Conservation (phyloP, 768 basidiomycete species). For the Leccinum rimulosum region DNA sequence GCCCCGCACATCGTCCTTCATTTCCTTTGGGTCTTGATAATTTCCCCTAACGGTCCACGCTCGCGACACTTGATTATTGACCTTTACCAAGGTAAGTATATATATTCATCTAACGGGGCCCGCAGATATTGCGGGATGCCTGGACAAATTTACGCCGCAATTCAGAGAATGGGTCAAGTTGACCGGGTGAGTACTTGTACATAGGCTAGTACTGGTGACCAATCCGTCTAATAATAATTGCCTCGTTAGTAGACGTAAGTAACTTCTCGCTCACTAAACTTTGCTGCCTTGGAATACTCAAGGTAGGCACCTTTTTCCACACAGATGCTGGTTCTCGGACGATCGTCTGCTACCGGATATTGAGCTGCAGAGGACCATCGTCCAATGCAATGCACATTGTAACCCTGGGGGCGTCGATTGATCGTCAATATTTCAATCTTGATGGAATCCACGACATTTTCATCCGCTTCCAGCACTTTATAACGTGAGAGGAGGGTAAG, state of each 20-base stretch:
- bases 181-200: not conserved
- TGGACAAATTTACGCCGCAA: not conserved
- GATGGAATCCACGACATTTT: not conserved
- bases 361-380: not conserved
- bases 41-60: not conserved
- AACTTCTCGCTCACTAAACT: too few relatives aligned
- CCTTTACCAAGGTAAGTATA: not conserved
- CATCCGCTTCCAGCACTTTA: not conserved
- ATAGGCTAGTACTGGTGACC: too few relatives aligned
- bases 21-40: not conserved
- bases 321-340: not conserved
- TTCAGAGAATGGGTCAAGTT: not conserved
- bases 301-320: too few relatives aligned
- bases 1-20: too few relatives aligned
- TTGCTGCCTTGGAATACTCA: too few relatives aligned
- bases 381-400: not conserved
- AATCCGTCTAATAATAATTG: too few relatives aligned
- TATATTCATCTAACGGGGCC: not conserved
- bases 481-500: not conserved
- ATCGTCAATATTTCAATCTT: not conserved
- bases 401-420: not conserved
- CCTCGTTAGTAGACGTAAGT: too few relatives aligned
- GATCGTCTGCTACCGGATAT: not conserved
- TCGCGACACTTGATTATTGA: not conserved
- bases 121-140: too few relatives aligned